These are phyloP conservation scores for Oryza longistaminata DNA, from an alignment of 176 grass and related monocot genomes.

Conservation along the genomic window DNA sequence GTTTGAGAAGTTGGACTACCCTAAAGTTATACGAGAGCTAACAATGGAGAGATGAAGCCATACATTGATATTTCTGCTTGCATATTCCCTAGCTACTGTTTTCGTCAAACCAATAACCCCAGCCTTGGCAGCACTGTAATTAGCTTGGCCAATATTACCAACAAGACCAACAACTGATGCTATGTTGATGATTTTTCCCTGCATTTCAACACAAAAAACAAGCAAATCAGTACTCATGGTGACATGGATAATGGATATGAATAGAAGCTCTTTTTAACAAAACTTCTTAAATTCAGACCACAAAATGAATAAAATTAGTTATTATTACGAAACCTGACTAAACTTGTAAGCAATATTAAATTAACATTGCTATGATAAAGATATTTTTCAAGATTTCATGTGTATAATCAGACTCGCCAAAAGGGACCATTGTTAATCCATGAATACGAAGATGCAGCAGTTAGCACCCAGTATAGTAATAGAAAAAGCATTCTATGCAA, in stretches of 20 bases:
- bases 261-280: neutral
- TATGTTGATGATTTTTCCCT: conserved; percentile 96
- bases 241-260: neutral
- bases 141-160: conserved; percentile 94
- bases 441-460: neutral
- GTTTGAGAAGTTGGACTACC: conserved; percentile 3
- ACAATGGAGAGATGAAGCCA: conserved; percentile 20
- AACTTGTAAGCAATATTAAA: too few species aligned
- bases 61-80: conserved; percentile 95
- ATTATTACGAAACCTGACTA: neutral
- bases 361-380: neutral
- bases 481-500: conserved; percentile 4
- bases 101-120: conserved; percentile 98
- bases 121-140: conserved; percentile 92
- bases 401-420: neutral
- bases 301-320: neutral
- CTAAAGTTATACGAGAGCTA: neutral
- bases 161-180: conserved; percentile 92
- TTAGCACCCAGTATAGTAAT: neutral
- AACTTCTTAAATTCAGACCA: conserved; percentile 7
- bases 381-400: neutral
- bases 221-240: neutral
- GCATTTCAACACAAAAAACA: conserved; percentile 24
- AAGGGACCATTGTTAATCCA: neutral
- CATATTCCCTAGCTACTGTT: conserved; percentile 95